Evolutionary conservation across 306 rosid genomes (phyloP).

Genomic region (Citrullus amarus): DNA sequence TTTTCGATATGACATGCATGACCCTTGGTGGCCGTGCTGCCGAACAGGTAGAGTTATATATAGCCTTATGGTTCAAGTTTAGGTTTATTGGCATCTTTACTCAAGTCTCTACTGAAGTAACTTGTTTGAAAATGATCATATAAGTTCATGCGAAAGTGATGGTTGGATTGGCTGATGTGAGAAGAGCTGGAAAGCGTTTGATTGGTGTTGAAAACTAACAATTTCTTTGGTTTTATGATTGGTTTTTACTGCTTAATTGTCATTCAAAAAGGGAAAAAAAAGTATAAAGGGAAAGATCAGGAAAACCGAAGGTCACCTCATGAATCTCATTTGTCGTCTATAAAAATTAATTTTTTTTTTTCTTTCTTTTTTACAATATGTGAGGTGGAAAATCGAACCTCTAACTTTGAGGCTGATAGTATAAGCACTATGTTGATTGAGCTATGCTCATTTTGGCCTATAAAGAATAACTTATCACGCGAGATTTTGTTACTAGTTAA

Average conservation of each 20-base stretch:
- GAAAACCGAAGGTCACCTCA: background rate
- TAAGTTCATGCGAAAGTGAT: background rate
- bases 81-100: background rate
- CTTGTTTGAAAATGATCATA: background rate
- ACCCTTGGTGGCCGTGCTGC: conserved; percentile 97
- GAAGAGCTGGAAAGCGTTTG: background rate
- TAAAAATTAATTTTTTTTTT: background rate
- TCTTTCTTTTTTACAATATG: too few species aligned
- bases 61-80: background rate
- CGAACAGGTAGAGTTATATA: conserved; percentile 52
- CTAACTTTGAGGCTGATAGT: too few species aligned
- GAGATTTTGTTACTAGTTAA: background rate
- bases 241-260: background rate
- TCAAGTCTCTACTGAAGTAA: background rate
- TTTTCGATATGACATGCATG: conserved; percentile 89
- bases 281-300: background rate
- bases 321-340: background rate
- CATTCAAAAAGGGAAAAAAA: background rate
- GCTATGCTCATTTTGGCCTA: too few species aligned
- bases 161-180: background rate
- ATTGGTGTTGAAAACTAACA: background rate
- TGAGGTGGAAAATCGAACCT: too few species aligned
- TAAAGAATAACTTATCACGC: background rate
- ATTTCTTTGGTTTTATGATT: background rate
- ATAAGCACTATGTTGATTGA: too few species aligned